These are phyloP conservation scores for Cercospora citrullina DNA, from an alignment of 2,329 filamentous ascomycete species.

Conservation along the genomic window DNA sequence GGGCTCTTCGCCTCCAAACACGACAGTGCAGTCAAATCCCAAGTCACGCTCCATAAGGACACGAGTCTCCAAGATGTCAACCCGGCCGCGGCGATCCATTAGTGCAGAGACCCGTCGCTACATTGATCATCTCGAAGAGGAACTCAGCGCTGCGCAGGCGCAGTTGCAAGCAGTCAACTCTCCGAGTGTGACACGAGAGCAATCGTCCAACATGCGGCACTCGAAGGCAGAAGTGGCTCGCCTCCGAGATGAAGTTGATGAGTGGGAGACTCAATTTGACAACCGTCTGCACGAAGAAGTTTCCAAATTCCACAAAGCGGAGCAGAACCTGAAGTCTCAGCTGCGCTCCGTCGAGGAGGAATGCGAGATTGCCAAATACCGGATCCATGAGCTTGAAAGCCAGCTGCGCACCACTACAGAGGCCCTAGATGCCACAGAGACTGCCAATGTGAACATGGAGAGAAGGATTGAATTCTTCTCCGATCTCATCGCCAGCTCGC, in stretches of 20 bases:
- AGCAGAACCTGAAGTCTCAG: constrained; percentile 33
- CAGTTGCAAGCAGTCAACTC: constrained; percentile 44
- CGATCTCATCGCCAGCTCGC: constrained; percentile 40
- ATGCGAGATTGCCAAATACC: constrained; percentile 33
- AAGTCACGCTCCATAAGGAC: constrained; percentile 16
- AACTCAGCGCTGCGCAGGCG: constrained; percentile 45
- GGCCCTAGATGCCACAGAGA: constrained; percentile 38
- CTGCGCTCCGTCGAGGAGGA: constrained; percentile 36
- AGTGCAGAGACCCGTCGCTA: constrained; percentile 48
- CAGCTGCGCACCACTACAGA: constrained; percentile 36
- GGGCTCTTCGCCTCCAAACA: constrained; percentile 21
- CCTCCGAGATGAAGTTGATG: constrained; percentile 39
- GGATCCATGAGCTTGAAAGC: constrained; percentile 39
- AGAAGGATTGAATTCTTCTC: constrained; percentile 43
- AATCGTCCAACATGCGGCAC: constrained; percentile 41
- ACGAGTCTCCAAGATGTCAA: constrained; percentile 22
- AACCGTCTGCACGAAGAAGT: constrained; percentile 39
- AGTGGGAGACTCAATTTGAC: constrained; percentile 43
- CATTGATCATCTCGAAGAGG: constrained; percentile 52
- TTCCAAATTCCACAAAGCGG: constrained; percentile 34
- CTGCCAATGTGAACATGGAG: constrained; percentile 42
- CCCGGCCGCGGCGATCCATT: constrained; percentile 35
- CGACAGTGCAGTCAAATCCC: constrained; percentile 19
- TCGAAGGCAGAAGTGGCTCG: constrained; percentile 39
- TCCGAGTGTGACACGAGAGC: constrained; percentile 41